These are phyloP conservation scores for Lotmaria passim DNA, from an alignment of 208 protist genomes.

Conservation along the genomic window DNA sequence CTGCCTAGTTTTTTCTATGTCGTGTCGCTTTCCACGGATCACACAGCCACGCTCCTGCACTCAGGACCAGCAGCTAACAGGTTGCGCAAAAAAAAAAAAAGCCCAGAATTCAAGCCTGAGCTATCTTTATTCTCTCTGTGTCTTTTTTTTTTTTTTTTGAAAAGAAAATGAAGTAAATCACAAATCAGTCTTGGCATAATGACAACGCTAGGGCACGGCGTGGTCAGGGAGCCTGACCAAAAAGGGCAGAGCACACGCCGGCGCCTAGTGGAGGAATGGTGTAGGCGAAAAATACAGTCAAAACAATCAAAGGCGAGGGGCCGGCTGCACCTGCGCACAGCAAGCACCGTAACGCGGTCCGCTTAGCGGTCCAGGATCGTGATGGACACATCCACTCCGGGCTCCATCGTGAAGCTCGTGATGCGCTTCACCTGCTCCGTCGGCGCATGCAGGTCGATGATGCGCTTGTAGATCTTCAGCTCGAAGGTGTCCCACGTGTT, in stretches of 20 bases:
- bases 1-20: no score
- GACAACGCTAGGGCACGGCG: conserved; percentile 37
- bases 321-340: background rate
- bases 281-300: conserved; percentile 7
- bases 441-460: conserved; percentile 97
- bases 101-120: no score
- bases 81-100: no score
- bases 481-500: conserved; percentile 99
- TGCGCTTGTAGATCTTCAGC: conserved; percentile 99
- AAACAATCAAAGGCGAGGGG: background rate
- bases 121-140: no score
- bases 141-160: conserved; percentile 3
- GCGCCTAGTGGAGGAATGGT: conserved; percentile 5
- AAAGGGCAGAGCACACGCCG: background rate
- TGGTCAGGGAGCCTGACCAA: background rate
- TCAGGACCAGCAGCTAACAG: no score
- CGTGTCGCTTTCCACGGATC: no score
- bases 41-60: no score
- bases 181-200: conserved; percentile 33
- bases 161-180: conserved; percentile 21
- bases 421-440: conserved; percentile 92
- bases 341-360: background rate
- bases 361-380: conserved; percentile 67
- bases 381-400: conserved; percentile 90
- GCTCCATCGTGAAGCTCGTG: conserved; percentile 88